Evolutionary conservation across 495 filamentous ascomycete genomes (phyloP), one percentile per base, ranked within the genome.

Genomic region (Tirmania nivea): DNA sequence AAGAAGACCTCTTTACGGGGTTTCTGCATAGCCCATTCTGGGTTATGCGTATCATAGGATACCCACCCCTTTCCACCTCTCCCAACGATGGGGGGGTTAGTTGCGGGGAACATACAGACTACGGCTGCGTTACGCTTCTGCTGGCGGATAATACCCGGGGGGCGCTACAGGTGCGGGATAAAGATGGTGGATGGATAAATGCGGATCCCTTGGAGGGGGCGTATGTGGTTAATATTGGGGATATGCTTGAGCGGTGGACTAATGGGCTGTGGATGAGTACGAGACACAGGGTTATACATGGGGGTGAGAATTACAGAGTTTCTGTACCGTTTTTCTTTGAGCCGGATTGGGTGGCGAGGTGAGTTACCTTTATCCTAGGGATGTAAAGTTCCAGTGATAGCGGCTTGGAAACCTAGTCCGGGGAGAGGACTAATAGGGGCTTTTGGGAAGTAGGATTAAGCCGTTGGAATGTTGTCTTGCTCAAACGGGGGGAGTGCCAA

Each of bases 151-250:
- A 78, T 56, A 65, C 64, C 36, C 64, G 59, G 11, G 75, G 73
- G 0, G 75, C 76, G 0, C 55, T 80, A 53, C 75, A 78, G 61
- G 69, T 77, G 0, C 57, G 74, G 11, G 71, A 68, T 19, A 63
- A 63, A n/a, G 63, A 69, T 17, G 73, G 72, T 9, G 69, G 71
- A 53, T 78, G 74, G 75, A 60, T 79, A 14, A 71, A 71, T 58
- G 76, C 68, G 8, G 61, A 65, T n/a, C 77, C 77, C 0, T 66
- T 78, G 19, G 59, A 71, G 45, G 76, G 75, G 12, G 75, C 76
- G 0, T 62, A 78, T 11, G 78, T 81, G 4, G 76, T 83, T 35
- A 82, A 82, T 62, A 75, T 83, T 53, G 78, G 76, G 0, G 78
- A 80, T 58, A 76, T 78, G 57, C 67, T 81, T 67, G 73, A 76